A percentile compares a stretch with the other conserved stretches of the same genome.
phyloP scores from a whole-genome alignment of 768 basidiomycete genomes.

The Suillus weaverae region DNA sequence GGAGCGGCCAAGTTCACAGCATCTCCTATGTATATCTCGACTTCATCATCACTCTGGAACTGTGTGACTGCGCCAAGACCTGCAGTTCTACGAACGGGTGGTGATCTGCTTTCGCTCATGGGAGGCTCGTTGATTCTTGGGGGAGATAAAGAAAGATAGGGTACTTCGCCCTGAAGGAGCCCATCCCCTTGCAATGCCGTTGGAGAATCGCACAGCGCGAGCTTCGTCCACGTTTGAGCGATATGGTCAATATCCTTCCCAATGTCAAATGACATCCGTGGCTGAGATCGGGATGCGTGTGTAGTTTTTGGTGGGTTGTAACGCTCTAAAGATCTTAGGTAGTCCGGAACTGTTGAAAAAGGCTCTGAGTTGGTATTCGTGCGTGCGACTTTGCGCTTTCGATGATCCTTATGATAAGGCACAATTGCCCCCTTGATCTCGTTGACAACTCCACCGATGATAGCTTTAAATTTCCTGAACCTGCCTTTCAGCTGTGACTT shows the following conservation, averaged over 20 bases:
- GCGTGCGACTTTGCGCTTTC: background rate
- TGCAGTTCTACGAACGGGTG: background rate
- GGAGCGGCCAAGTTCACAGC: background rate
- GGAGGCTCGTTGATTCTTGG: background rate
- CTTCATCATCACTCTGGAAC: background rate
- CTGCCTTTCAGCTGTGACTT: background rate
- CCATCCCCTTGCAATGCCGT: background rate
- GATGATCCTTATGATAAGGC: background rate
- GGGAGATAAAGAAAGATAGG: background rate
- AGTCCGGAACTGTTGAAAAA: background rate
- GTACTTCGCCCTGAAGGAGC: background rate
- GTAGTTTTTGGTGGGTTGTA: background rate
- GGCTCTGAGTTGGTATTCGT: background rate
- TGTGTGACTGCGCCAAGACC: background rate
- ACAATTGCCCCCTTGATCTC: background rate
- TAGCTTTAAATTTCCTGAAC: background rate
- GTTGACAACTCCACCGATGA: background rate
- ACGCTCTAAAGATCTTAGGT: background rate
- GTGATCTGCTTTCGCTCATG: background rate
- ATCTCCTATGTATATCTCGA: background rate
- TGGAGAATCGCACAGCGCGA: conserved; percentile 6
- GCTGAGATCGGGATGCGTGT: background rate
- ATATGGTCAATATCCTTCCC: background rate
- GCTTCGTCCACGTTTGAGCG: background rate
- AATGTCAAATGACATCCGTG: background rate